Evolutionary conservation across 2,329 filamentous ascomycete genomes (phyloP).

Genomic region (Aureobasidium sp.): DNA sequence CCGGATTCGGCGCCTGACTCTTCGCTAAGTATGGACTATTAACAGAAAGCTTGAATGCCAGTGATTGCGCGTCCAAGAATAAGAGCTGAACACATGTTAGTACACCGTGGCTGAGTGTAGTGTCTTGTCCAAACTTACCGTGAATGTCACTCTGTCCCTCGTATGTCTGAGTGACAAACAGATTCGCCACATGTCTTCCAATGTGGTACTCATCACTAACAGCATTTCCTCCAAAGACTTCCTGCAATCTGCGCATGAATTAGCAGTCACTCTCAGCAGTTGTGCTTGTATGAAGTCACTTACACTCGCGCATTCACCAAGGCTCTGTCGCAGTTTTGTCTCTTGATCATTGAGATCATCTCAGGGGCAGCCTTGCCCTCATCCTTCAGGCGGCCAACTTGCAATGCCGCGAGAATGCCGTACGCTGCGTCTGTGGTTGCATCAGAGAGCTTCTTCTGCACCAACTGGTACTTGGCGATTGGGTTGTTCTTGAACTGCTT

Average conservation of each 20-base stretch:
- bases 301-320: constrained; percentile 64
- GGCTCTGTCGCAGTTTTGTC: constrained; percentile 92
- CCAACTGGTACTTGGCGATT: constrained; percentile 87
- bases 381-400: constrained; percentile 90
- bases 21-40: background rate
- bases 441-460: constrained; percentile 97
- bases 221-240: constrained; percentile 97
- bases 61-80: constrained; percentile 45
- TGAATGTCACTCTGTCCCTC: constrained; percentile 98
- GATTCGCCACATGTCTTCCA: constrained; percentile 85
- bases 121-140: constrained; percentile 47
- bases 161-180: constrained; percentile 97
- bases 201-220: constrained; percentile 96
- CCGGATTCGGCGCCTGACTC: background rate
- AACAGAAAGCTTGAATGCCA: constrained; percentile 65
- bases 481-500: constrained; percentile 96
- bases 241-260: constrained; percentile 56
- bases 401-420: constrained; percentile 79
- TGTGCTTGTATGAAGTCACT: constrained; percentile 19
- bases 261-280: background rate
- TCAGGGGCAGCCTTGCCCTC: constrained; percentile 79
- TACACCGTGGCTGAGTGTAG: background rate
- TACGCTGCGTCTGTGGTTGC: constrained; percentile 85
- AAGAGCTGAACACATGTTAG: constrained; percentile 30
- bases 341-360: constrained; percentile 96